Evolutionary conservation across 352 stramenopile genomes (phyloP).

Genomic region (Globisporangium polare): DNA sequence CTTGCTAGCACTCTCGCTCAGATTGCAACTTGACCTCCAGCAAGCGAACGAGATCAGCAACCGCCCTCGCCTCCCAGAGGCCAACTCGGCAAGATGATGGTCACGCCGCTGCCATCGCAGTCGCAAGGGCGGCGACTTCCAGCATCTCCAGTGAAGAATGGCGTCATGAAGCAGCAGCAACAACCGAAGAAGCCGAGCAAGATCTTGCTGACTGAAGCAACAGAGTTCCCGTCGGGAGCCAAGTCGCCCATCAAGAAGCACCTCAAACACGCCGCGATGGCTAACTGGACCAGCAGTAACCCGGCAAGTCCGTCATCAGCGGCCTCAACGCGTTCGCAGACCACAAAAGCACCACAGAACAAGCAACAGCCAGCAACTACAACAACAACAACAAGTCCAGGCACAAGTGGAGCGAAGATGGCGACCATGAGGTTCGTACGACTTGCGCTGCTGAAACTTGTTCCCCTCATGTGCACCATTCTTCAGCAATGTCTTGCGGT

Average conservation of each 20-base stretch:
- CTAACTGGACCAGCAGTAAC: conserved; percentile 1
- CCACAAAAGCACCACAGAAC: background rate
- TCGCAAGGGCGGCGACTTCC: background rate
- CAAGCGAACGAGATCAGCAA: background rate
- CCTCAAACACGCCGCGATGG: conserved; percentile 21
- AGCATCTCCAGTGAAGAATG: background rate
- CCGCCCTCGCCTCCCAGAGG: background rate
- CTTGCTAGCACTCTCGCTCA: background rate
- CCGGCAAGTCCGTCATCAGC: background rate
- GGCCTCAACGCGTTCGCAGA: background rate
- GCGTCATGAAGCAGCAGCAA: background rate
- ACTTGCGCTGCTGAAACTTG: conserved; percentile 9
- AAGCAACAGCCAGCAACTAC: background rate
- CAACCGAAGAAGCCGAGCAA: conserved; percentile 9
- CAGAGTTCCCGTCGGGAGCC: background rate
- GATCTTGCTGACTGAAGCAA: background rate
- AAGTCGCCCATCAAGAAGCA: conserved; percentile 67
- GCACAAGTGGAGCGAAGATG: conserved; percentile 2
- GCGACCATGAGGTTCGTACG: background rate
- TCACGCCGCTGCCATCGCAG: conserved; percentile 20
- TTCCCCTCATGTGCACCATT: background rate
- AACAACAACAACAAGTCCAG: too few species aligned
- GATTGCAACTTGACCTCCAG: conserved; percentile 3
- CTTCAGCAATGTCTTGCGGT: background rate
- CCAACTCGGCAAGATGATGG: conserved; percentile 14